phyloP scores from a whole-genome alignment of 2,329 filamentous ascomycete species.

The Diaporthe batatas region DNA sequence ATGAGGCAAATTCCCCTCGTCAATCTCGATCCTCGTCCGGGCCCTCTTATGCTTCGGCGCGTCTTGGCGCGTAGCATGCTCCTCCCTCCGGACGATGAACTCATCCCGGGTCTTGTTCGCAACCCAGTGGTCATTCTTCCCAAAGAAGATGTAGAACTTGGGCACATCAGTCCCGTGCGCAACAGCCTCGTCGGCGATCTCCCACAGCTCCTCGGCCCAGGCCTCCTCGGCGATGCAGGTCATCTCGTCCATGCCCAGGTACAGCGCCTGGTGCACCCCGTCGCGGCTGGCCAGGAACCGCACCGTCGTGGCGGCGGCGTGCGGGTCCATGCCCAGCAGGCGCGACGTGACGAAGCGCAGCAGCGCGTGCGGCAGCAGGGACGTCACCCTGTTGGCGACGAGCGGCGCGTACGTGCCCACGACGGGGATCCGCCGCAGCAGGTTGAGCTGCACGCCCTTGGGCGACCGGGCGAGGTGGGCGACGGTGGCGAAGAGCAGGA shows the following conservation, averaged over 20 bases:
- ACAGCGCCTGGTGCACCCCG: constrained; percentile 71
- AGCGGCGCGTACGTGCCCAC: constrained; percentile 58
- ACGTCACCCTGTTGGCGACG: constrained; percentile 57
- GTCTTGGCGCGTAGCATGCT: constrained; percentile 48
- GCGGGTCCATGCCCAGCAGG: constrained; percentile 62
- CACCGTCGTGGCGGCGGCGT: constrained; percentile 64
- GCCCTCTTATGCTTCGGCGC: constrained; percentile 49
- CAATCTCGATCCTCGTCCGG: constrained; percentile 64
- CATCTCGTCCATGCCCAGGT: constrained; percentile 73
- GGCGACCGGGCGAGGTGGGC: constrained; percentile 76
- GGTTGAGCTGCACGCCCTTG: constrained; percentile 66
- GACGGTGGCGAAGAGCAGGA: constrained; percentile 81
- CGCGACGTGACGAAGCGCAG: constrained; percentile 59
- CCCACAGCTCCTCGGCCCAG: constrained; percentile 71
- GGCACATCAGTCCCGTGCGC: constrained; percentile 49
- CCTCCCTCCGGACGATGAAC: constrained; percentile 62
- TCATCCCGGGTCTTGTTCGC: constrained; percentile 67
- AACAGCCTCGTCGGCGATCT: constrained; percentile 53
- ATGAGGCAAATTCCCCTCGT: constrained; percentile 69
- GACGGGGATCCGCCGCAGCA: constrained; percentile 58
- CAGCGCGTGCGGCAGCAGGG: constrained; percentile 54
- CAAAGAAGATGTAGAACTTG: constrained; percentile 73
- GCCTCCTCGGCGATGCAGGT: constrained; percentile 67
- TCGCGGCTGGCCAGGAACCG: constrained; percentile 68
- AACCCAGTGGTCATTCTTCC: constrained; percentile 73